Evolutionary conservation across 2,329 filamentous ascomycete genomes (phyloP).

Genomic region (Cercospora zeae-maydis): DNA sequence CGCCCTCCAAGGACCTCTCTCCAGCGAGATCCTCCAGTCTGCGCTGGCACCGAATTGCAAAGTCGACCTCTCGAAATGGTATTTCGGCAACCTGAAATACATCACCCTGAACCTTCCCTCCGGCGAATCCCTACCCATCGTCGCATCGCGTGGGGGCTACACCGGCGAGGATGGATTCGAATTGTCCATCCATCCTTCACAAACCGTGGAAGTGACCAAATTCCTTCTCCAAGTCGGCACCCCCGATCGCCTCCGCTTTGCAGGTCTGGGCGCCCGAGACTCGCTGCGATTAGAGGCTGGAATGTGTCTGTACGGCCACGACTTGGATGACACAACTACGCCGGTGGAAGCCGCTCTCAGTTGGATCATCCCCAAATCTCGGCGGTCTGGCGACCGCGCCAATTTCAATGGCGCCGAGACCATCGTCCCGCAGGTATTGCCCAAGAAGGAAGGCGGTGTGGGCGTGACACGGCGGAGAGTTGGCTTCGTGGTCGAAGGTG

Average conservation of each 20-base stretch:
- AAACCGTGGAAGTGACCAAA: constrained; percentile 64
- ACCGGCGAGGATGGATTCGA: constrained; percentile 98
- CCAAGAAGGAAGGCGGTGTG: constrained; percentile 27
- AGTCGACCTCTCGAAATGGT: constrained; percentile 59
- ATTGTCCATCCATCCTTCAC: constrained; percentile 72
- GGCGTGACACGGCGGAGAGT: constrained; percentile 71
- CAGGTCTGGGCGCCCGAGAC: constrained; percentile 86
- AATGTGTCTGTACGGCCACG: constrained; percentile 99
- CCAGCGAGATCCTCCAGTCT: constrained; percentile 64
- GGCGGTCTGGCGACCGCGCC: constrained; percentile 56
- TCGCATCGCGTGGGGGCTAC: constrained; percentile 88
- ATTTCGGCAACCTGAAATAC: constrained; percentile 74
- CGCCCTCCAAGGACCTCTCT: constrained; percentile 82
- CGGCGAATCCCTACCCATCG: constrained; percentile 50
- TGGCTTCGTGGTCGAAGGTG: constrained; percentile 77
- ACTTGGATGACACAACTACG: constrained; percentile 75
- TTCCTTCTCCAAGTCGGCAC: constrained; percentile 60
- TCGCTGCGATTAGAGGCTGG: constrained; percentile 91
- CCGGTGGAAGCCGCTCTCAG: constrained; percentile 63
- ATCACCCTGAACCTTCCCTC: constrained; percentile 62
- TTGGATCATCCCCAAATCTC: constrained; percentile 83
- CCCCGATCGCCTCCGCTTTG: constrained; percentile 66
- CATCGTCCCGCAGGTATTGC: constrained; percentile 71
- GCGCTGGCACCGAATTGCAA: constrained; percentile 55
- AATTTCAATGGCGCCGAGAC: constrained; percentile 82